Base-by-base conservation (phyloP, 2,329 filamentous ascomycete genomes). In the Trichoderma polysporum region DNA sequence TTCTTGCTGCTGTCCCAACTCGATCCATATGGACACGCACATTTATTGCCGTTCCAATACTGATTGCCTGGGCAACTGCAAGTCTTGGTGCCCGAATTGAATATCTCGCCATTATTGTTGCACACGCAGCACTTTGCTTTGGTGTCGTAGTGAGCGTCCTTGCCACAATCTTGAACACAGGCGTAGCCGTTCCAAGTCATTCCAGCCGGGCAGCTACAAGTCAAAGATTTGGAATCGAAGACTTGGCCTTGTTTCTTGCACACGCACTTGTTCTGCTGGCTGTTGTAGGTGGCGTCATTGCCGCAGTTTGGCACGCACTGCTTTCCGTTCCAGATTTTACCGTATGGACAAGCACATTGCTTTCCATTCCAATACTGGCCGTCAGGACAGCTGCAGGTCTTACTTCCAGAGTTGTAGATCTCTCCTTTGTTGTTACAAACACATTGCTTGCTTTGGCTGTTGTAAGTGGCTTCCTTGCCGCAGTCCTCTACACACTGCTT, bases 181-280 rank as follows among this genome's bases (percentile, higher is more conserved):
- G 29, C 37, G 6, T 59, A 19, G 15, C 67, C 62, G 12, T 67
- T 61, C 62, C 62, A 69, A 7, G 22, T 17, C 3, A 50, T 25
- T 10, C 67, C 67, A 1, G 17, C 6, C 0, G 68, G 66, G 52
- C 68, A 69, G 19, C 50, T 61, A 53, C 68, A 69, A 3, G 37
- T 66, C 62, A 54, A 45, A 12, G 47, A 49, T 13, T 68, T 62
- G 27, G 41, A 15, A 10, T 69, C 53, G 25, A 49, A 69, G 17
- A 66, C 33, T 47, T 69, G 13, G 22, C 68, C 66, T 7, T 63
- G 25, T 1, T 68, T 68, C 25, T 69, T 68, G 68, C 68, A 69
- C 7, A 68, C 68, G 53, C 68, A 69, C 5, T 63, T 35, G n/a
- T 68, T 62, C 27, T 52, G n/a, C 2, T 45, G 13, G 39, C 4